Base-by-base conservation (phyloP, 179 eudicot genomes). In the Corrigiola litoralis region DNA sequence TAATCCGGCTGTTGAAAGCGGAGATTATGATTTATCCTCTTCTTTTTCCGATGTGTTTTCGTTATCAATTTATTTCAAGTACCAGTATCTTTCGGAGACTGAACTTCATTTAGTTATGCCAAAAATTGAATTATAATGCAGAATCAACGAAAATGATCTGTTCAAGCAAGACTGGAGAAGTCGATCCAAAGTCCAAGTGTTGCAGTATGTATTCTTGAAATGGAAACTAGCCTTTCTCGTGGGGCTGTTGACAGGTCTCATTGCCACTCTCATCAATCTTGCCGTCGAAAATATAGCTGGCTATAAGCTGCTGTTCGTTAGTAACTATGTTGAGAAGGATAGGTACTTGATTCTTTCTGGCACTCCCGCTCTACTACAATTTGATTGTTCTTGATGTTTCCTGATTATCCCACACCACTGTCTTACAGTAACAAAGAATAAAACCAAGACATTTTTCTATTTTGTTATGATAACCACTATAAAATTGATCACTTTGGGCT, bases 121-220 rank as follows among this genome's bases (percentile, higher is more conserved):
- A 11, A 38, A n/a, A 18, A 6, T 32, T 72, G 16, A 10, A 52
- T 44, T 12, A 23, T 65, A 45, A 58, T 78, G 75, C 84, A 89
- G 98, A 74, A 92, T 92, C 71, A 92, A 92, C 52, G 96, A 92
- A 79, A 92, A 92, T 56, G 98, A 86, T 79, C 79, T 92, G 63
- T 92, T 92, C 82, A 86, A 77, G 83, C 96, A 92, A 59, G 96
- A 92, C 34, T 92, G 96, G 98, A 83, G 98, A 82, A 89, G 95
- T 77, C 80, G 98, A 78, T 85, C 95, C 13, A 85, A 72, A 77
- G 64, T 58, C 8, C 86, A 92, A 83, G 96, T 92, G 14, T 51
- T 92, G 69, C 96, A 92, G 76, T 89, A 92, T 50, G 72, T 89
- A 51, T 85, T 87, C 65, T 61, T 80, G 62, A 91, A 91, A 72